These are phyloP conservation scores for Ajuga chamaepitys DNA, from an alignment of 257 asterid species.

Conservation along the genomic window DNA sequence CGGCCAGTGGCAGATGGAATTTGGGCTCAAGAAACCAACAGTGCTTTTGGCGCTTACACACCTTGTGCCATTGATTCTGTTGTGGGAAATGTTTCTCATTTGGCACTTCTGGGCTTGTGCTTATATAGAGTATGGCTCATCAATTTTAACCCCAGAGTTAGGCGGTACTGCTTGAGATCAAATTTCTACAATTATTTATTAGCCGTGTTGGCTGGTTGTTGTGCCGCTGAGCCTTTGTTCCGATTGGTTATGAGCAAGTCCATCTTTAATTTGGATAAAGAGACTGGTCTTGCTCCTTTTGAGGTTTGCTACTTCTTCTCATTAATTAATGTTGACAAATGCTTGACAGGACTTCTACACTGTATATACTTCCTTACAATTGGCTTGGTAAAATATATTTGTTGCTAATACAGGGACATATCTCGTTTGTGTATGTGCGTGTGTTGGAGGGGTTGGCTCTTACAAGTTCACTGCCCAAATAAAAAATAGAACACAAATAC, in stretches of 20 bases:
- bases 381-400: background rate
- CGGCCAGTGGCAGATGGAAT: constrained; percentile 57
- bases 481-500: no score
- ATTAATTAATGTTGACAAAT: background rate
- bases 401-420: no score
- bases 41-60: constrained; percentile 67
- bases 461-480: no score
- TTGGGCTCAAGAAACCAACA: constrained; percentile 56
- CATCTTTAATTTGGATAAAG: constrained; percentile 46
- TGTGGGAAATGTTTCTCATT: constrained; percentile 51
- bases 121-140: constrained; percentile 52
- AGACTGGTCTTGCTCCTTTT: constrained; percentile 56
- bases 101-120: constrained; percentile 56
- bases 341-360: background rate
- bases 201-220: constrained; percentile 44
- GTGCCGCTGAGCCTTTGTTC: constrained; percentile 62
- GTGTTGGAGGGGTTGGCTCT: no score
- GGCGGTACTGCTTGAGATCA: constrained; percentile 49
- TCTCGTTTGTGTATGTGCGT: no score
- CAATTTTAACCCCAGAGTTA: constrained; percentile 29
- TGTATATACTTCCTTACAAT: background rate
- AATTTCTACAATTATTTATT: constrained; percentile 48
- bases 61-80: constrained; percentile 68
- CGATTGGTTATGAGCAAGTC: constrained; percentile 61
- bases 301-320: constrained; percentile 45